These are phyloP conservation scores for Lycium ferocissimum DNA, from an alignment of 257 asterid species.

Conservation along the genomic window DNA sequence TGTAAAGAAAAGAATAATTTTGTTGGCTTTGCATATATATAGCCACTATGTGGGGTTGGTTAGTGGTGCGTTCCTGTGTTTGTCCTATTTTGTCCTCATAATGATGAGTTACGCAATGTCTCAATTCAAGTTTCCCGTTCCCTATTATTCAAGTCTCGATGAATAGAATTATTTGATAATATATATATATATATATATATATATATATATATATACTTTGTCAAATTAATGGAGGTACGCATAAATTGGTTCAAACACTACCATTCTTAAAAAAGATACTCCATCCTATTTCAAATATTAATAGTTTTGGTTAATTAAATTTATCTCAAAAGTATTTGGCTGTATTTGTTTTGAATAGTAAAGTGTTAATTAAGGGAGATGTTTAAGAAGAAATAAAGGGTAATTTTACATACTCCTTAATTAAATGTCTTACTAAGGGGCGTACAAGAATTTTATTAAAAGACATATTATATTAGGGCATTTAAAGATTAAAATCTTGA, in stretches of 20 bases:
- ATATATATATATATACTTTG: background rate
- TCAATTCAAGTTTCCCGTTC: background rate
- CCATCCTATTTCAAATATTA: background rate
- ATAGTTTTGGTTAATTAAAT: background rate
- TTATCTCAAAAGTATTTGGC: background rate
- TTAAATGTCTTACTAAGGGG: background rate
- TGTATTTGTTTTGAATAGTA: no score
- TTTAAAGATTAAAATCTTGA: background rate
- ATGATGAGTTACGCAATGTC: background rate
- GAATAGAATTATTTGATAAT: background rate
- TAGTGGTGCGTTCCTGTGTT: background rate
- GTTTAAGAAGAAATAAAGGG: background rate
- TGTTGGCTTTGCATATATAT: background rate
- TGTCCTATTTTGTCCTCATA: slow-evolving; percentile 8
- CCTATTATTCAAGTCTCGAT: background rate
- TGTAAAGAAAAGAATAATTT: background rate
- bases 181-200: no score
- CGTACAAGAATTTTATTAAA: background rate
- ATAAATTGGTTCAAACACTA: background rate
- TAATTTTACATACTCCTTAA: background rate
- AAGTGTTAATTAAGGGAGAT: background rate
- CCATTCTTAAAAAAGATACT: background rate
- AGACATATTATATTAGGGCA: background rate
- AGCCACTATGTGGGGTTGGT: slow-evolving; percentile 12
- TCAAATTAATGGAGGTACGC: background rate